Base-by-base conservation (phyloP, 2,329 filamentous ascomycete species). In the Colletotrichum musicola region DNA sequence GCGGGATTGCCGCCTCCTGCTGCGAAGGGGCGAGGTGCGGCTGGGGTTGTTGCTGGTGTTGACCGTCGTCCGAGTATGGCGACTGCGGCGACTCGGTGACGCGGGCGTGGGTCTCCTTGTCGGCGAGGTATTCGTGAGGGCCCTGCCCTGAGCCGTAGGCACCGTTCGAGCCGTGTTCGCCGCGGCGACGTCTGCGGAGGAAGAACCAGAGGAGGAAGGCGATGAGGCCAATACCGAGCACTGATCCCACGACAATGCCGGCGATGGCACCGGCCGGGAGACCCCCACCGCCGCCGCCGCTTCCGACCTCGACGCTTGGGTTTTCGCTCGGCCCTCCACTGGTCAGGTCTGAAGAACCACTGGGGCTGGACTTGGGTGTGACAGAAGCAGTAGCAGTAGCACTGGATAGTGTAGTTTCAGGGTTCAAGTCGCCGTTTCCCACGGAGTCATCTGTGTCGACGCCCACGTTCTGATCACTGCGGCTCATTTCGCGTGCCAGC, bases 191-290 rank as follows among this genome's bases (percentile, higher is more conserved):
- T 4, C 80, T 81, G 4, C 81, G 81, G 30, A 84, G 72, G 58
- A 85, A 74, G 71, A 83, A 82, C 79, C 81, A 88, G 22, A 77
- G 71, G 7, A 84, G 70, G 3, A 73, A 76, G 5, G 74, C 79
- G 71, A 84, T 68, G 51, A 86, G 62, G 14, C 81, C 73, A 6
- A 86, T 73, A 13, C 78, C 79, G 6, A 76, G 77, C 4, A 82
- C 68, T 10, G 75, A 77, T 6, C 79, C 84, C 2, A 86, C 78
- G 30, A 79, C 83, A 42, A 87, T 85, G 50, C 85, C 85, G 18
- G 80, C 81, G 42, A 82, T 83, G 61, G 83, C 83, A 25, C 83
- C 85, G 0, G 74, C 76, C 3, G 79, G 75, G 3, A 86, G 76
- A 2, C 78, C 74, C 44, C 35, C 25, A 20, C 70, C 72, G 10